phyloP scores from a whole-genome alignment of 306 rosid species.

The Vicia sativa region DNA sequence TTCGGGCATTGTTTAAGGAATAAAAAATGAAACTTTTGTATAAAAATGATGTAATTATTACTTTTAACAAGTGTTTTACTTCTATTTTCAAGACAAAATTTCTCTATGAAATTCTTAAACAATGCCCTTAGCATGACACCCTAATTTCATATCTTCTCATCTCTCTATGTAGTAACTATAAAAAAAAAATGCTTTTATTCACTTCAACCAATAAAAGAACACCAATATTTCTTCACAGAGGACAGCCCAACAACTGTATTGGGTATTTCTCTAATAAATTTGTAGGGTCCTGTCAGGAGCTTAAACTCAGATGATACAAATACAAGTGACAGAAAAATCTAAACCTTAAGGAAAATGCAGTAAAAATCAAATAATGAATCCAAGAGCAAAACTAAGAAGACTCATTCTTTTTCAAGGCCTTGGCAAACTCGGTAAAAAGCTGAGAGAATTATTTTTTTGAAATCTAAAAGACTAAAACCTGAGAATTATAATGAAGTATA shows the following conservation, averaged over 20 bases:
- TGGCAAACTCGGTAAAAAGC: conserved; percentile 8
- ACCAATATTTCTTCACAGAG: too few relatives aligned
- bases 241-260: background rate
- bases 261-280: background rate
- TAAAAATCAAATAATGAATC: background rate
- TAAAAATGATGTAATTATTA: too few relatives aligned
- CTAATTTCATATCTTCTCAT: conserved; percentile 11
- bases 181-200: background rate
- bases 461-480: too few relatives aligned
- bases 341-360: conserved; percentile 3
- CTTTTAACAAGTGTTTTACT: too few relatives aligned
- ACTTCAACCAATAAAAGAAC: conserved; percentile 12
- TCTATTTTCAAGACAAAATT: too few relatives aligned
- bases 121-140: too few relatives aligned
- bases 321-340: background rate
- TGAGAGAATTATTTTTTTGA: conserved; percentile 15
- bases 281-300: background rate
- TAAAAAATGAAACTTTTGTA: too few relatives aligned
- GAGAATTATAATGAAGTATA: conserved; percentile 25
- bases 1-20: too few relatives aligned
- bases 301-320: background rate
- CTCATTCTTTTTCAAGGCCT: conserved; percentile 11
- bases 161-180: background rate
- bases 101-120: too few relatives aligned
- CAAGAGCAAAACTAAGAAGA: conserved; percentile 22